Percentiles rank a stretch among this genome's conserved stretches.
These are phyloP conservation scores for Collybia sp. DNA, from an alignment of 768 basidiomycete species.

Conservation along the genomic window DNA sequence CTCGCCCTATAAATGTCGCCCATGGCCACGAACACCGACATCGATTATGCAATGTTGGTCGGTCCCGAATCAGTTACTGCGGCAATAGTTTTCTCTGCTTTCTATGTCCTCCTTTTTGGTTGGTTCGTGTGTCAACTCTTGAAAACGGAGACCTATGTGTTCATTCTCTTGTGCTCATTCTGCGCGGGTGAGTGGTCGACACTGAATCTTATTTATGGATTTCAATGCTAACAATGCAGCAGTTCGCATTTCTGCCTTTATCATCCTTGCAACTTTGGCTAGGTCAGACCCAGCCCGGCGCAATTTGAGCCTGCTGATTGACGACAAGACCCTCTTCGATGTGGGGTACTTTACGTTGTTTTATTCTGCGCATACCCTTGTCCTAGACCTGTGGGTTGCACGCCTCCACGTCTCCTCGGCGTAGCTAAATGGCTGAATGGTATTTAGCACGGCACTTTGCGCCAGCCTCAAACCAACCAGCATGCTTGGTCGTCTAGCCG, in stretches of 20 bases:
- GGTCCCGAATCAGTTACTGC: constrained; percentile 16
- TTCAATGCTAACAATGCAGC: background rate
- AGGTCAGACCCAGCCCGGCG: constrained; percentile 16
- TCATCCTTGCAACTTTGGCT: constrained; percentile 19
- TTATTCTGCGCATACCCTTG: constrained; percentile 25
- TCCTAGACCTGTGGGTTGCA: constrained; percentile 23
- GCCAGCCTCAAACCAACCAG: background rate
- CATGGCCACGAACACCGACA: background rate
- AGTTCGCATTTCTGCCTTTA: constrained; percentile 25
- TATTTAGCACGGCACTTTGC: background rate
- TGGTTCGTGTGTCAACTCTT: constrained; percentile 15
- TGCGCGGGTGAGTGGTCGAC: constrained; percentile 15
- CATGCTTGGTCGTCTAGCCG: too few species aligned
- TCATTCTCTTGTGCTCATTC: constrained; percentile 20
- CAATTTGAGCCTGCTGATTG: constrained; percentile 20
- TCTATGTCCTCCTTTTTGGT: constrained; percentile 17
- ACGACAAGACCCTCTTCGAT: constrained; percentile 19
- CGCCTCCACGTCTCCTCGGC: background rate
- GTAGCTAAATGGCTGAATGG: background rate
- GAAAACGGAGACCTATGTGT: constrained; percentile 18
- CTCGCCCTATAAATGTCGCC: too few species aligned
- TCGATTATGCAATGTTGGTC: constrained; percentile 12
- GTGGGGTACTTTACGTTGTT: constrained; percentile 29
- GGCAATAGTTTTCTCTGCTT: constrained; percentile 18
- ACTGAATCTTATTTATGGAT: background rate